These are phyloP conservation scores for Pichia nanzhaoensis DNA, from an alignment of 805 yeast genomes.

Conservation along the genomic window DNA sequence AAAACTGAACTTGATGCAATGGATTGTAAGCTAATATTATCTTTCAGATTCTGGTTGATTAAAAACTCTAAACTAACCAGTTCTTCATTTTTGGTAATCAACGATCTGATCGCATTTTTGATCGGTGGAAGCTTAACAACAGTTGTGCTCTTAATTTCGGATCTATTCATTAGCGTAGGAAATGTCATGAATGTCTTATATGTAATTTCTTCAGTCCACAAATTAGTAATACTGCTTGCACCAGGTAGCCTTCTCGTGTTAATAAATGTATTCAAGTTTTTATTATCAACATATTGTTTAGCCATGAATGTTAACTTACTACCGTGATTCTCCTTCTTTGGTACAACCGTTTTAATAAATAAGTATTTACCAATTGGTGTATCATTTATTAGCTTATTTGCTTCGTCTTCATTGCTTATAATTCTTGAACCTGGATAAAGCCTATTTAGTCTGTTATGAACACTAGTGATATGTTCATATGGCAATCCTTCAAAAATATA, in stretches of 20 bases:
- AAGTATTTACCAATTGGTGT: constrained; percentile 67
- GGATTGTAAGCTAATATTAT: constrained; percentile 26
- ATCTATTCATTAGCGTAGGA: constrained; percentile 84
- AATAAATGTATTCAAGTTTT: constrained; percentile 63
- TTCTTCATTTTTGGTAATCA: constrained; percentile 65
- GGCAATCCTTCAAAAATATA: constrained; percentile 83
- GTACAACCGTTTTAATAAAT: constrained; percentile 66
- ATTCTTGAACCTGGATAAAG: constrained; percentile 79
- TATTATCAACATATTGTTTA: constrained; percentile 67
- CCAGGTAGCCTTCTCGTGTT: constrained; percentile 69
- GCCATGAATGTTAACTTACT: constrained; percentile 52
- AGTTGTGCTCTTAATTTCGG: constrained; percentile 51
- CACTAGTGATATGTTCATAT: constrained; percentile 79
- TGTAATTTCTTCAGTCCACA: constrained; percentile 86
- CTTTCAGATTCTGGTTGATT: constrained; percentile 37
- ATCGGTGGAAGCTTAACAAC: constrained; percentile 68
- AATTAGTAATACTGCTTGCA: constrained; percentile 58
- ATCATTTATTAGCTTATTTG: constrained; percentile 40
- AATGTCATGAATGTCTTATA: constrained; percentile 69
- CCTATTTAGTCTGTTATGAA: constrained; percentile 67
- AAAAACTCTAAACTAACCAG: constrained; percentile 60
- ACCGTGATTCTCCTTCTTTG: constrained; percentile 41
- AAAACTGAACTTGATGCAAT: constrained; percentile 36
- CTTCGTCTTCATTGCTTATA: constrained; percentile 49
- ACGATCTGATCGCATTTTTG: constrained; percentile 68